phyloP scores from a whole-genome alignment of 1,139 yeast species.

The Blastobotrys indianensis region DNA sequence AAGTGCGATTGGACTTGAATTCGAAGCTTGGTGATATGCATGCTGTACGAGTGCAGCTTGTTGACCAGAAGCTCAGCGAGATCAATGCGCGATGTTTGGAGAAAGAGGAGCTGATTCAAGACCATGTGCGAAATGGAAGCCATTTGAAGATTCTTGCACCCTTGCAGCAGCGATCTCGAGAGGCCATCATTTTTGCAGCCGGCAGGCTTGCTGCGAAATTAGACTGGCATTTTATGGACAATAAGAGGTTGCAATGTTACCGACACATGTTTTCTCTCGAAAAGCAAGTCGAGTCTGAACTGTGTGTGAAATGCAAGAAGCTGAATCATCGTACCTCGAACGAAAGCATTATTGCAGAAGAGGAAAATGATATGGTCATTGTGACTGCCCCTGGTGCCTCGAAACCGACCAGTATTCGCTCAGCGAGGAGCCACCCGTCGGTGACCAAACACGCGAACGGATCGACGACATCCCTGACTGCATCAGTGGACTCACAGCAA shows the following conservation, averaged over 20 bases:
- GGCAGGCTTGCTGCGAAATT: constrained; percentile 45
- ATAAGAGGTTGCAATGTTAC: constrained; percentile 41
- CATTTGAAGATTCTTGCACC: constrained; percentile 48
- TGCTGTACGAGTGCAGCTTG: constrained; percentile 13
- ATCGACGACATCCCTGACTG: no score
- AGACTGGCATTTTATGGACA: constrained; percentile 52
- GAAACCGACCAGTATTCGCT: no score
- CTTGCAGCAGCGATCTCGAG: constrained; percentile 45
- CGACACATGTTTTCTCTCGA: constrained; percentile 36
- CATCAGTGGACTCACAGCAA: no score
- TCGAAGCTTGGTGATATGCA: constrained; percentile 6
- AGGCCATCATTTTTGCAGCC: constrained; percentile 40
- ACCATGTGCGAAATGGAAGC: constrained; percentile 35
- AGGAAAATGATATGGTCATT: no score
- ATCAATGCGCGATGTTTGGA: constrained; percentile 33
- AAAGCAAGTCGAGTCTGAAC: constrained; percentile 25
- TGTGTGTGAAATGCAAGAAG: constrained; percentile 13
- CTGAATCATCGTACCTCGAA: no score
- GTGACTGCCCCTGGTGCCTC: no score
- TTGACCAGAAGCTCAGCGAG: constrained; percentile 28
- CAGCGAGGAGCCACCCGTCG: no score
- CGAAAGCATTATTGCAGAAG: no score
- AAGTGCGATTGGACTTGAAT: neutral
- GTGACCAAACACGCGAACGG: no score
- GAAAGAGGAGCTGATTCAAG: constrained; percentile 35